Conservation (phyloP, 2,329 filamentous ascomycete species). For the Zymoseptoria passerinii region DNA sequence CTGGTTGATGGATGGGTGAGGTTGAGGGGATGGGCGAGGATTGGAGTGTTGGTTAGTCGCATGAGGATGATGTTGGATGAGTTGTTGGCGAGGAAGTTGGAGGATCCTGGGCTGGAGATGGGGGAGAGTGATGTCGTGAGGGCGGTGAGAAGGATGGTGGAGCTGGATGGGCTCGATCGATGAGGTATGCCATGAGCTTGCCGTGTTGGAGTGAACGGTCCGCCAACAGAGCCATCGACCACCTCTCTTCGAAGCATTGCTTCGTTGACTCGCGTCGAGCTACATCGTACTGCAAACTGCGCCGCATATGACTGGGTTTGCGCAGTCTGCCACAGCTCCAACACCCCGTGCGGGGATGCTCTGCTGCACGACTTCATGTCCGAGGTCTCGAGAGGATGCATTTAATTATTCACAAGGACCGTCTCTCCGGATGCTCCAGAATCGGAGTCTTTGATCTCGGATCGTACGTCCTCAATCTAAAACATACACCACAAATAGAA, state of each 20-base stretch:
- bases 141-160: conserved; percentile 71
- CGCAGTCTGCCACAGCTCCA: not conserved
- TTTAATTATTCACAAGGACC: not conserved
- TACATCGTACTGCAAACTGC: not conserved
- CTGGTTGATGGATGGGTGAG: conserved; percentile 86
- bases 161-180: conserved; percentile 62
- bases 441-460: not conserved
- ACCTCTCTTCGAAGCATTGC: too few species aligned
- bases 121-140: conserved; percentile 58
- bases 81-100: conserved; percentile 70
- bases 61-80: conserved; percentile 80
- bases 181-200: conserved; percentile 7
- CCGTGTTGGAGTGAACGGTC: too few species aligned
- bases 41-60: conserved; percentile 79
- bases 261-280: not conserved
- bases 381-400: not conserved
- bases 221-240: too few species aligned
- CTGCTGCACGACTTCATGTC: not conserved
- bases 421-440: not conserved
- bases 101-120: conserved; percentile 51
- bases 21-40: conserved; percentile 84
- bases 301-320: not conserved
- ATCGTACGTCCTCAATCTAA: too few species aligned
- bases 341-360: not conserved
- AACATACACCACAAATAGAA: not conserved